These are phyloP conservation scores for Xylaria sp. DNA, from an alignment of 2,329 filamentous ascomycete genomes.

Conservation along the genomic window DNA sequence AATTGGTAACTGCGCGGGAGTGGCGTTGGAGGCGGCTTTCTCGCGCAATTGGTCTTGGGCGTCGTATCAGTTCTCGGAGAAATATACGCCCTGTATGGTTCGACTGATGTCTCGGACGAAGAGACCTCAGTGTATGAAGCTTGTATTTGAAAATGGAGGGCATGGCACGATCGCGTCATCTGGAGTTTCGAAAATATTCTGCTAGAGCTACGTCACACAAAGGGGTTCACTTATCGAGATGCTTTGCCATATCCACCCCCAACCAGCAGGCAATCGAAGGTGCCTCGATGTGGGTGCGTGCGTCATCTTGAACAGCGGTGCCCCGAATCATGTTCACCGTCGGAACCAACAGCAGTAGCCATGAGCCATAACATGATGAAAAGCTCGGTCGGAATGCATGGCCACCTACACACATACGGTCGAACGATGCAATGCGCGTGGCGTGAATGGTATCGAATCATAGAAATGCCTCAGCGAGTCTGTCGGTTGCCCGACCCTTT, in stretches of 20 bases:
- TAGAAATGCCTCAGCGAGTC: constrained; percentile 13
- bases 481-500: constrained; percentile 21
- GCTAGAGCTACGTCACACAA: not conserved
- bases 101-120: not conserved
- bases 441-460: constrained; percentile 2
- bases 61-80: not conserved
- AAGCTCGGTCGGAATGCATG: not conserved
- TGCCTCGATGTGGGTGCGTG: not conserved
- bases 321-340: not conserved
- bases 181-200: not conserved
- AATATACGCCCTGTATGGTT: not conserved
- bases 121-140: not conserved
- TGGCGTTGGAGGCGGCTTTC: not conserved
- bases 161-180: not conserved
- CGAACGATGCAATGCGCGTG: constrained; percentile 2
- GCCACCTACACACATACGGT: constrained; percentile 4
- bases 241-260: constrained; percentile 2
- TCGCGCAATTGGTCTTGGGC: not conserved
- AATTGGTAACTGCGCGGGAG: not conserved
- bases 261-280: not conserved
- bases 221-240: not conserved
- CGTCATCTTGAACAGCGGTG: not conserved
- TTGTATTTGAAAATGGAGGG: not conserved
- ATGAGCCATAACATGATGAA: not conserved
- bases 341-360: not conserved